phyloP scores from a whole-genome alignment of 2,329 filamentous ascomycete species.

The Arthroderma uncinatum region DNA sequence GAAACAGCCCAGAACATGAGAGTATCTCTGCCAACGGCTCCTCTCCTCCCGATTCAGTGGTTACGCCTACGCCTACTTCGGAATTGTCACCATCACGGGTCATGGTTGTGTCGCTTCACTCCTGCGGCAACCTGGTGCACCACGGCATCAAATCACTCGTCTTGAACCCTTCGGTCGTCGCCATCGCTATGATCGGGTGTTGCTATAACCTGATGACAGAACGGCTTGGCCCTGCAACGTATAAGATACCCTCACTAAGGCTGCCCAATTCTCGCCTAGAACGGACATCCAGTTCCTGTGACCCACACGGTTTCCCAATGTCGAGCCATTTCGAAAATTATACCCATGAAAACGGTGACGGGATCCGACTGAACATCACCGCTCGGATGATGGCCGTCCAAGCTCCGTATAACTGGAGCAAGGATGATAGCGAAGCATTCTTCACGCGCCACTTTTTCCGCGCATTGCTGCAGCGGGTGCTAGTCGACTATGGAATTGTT shows the following conservation, averaged over 20 bases:
- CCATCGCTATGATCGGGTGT: conserved; percentile 93
- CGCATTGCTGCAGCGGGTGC: conserved; percentile 80
- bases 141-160: conserved; percentile 79
- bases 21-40: conserved; percentile 22
- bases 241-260: conserved; percentile 68
- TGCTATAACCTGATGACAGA: conserved; percentile 97
- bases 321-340: conserved; percentile 54
- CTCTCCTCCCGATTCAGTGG: not conserved
- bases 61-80: not conserved
- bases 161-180: conserved; percentile 70
- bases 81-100: conserved; percentile 38
- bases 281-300: conserved; percentile 58
- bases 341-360: conserved; percentile 44
- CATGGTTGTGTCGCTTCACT: conserved; percentile 92
- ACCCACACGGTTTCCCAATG: conserved; percentile 92
- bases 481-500: conserved; percentile 73
- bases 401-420: conserved; percentile 84
- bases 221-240: conserved; percentile 71
- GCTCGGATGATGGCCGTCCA: conserved; percentile 97
- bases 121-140: conserved; percentile 94
- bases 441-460: conserved; percentile 91
- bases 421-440: conserved; percentile 68
- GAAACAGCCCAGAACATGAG: not conserved
- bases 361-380: conserved; percentile 84
- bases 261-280: conserved; percentile 60